Evolutionary conservation across 169 alveolate species (phyloP), one percentile per base, ranked within the genome.

Genomic region (Babesia microti): DNA sequence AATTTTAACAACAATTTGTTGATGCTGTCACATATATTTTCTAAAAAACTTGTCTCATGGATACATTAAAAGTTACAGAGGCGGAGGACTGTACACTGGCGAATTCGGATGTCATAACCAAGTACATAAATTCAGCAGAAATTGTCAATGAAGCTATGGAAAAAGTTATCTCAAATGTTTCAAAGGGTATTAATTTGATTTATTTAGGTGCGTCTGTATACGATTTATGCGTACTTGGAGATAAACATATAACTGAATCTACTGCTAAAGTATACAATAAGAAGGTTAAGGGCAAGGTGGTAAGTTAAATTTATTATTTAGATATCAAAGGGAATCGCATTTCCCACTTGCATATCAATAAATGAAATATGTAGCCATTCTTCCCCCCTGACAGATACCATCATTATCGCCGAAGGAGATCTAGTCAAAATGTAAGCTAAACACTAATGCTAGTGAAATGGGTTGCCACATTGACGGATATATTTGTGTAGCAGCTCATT

Each of bases 261-360:
- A 29, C 60, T 15, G 41, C 44, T 11, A 63, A 63, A 56, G 21
- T 63, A 15, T 63, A 63, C 47, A 63, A 63, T 56, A 63, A 63
- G 75, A 63, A 63, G 68, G 75, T 53, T 24, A 51, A 63, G 21
- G 75, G 75, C n/a, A 47, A 68, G 19, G 53, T 53, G 53, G 70
- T 58, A 17, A 3, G 43, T 17, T 26, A 18, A 12, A 1, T 34
- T 12, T 11, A 4, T 15, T n/a, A 26, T 3, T 9, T 21, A 58
- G 70, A 44, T 63, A 12, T 67, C 51, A 44, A 90, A 91, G 72
- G 99, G 99, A 17, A 78, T 91, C 22, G 97, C 97, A 19, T 91
- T 92, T 79, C 99, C 99, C 14, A 91, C 97, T 11, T 85, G 97
- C 45, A 72, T 94, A 41, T 86, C 97, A 35, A 90, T 94, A 3